Conservation (phyloP, 2,329 filamentous ascomycete genomes). For the Tolypocladium cylindrosporum region DNA sequence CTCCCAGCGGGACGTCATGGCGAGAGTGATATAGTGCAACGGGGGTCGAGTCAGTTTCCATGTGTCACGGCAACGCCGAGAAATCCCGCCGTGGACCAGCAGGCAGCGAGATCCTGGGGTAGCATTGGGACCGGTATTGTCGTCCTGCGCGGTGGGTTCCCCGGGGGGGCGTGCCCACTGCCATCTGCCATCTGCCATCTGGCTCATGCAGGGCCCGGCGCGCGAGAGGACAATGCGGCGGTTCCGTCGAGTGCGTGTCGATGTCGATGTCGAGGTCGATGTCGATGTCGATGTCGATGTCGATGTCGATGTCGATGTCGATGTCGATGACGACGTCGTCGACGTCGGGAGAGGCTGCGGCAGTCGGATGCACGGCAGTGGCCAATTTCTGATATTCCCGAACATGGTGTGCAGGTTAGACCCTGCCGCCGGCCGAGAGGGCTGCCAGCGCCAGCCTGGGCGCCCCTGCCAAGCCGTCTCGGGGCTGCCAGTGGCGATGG, state of each 20-base stretch:
- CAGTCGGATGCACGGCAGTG: neutral
- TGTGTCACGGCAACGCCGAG: conserved; percentile 8
- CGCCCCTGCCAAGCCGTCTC: neutral
- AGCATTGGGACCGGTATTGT: neutral
- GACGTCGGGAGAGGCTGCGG: neutral
- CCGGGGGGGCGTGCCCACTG: no score
- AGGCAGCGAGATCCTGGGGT: neutral
- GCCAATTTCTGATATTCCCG: neutral
- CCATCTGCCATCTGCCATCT: no score
- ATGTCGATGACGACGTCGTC: neutral
- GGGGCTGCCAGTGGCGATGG: neutral
- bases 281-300: neutral
- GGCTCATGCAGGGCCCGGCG: no score
- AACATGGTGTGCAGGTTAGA: neutral
- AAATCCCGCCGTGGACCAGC: neutral
- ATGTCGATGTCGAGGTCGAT: no score
- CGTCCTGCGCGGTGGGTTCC: no score
- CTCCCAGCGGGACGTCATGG: neutral
- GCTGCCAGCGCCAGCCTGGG: neutral
- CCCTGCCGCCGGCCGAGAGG: neutral
- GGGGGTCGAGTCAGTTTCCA: conserved; percentile 7
- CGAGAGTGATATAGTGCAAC: neutral
- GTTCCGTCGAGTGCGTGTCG: no score
- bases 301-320: neutral
- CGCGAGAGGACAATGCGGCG: no score